phyloP scores from a whole-genome alignment of 139 green algal species.

The Chlorella sp. region DNA sequence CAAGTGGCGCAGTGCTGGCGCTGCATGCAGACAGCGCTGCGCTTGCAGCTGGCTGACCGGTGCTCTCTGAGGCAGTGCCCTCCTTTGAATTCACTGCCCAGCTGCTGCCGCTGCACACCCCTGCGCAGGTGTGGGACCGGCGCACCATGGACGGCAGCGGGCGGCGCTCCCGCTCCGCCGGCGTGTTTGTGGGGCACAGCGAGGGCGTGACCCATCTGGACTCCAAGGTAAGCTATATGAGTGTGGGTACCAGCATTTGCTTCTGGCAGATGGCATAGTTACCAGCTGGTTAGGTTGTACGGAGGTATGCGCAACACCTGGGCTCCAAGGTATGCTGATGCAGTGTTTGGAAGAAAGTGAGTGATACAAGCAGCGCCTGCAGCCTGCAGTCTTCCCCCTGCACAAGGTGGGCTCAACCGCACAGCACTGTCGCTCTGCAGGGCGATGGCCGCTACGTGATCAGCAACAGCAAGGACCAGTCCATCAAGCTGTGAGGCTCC shows the following conservation, averaged over 20 bases:
- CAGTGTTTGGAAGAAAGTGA: no score
- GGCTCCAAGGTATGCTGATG: no score
- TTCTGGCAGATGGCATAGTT: no score
- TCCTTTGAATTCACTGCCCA: not conserved
- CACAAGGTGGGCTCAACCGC: no score
- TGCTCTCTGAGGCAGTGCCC: no score
- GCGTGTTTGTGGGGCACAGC: constrained; percentile 90
- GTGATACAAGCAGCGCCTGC: no score
- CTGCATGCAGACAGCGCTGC: not conserved
- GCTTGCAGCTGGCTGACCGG: no score
- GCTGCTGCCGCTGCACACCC: not conserved
- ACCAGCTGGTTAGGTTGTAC: no score
- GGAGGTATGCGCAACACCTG: no score
- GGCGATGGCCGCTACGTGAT: constrained; percentile 83
- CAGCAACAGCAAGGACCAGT: constrained; percentile 97
- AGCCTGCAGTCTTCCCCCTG: no score
- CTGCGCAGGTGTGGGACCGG: constrained; percentile 78
- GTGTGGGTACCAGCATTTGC: constrained; percentile 1
- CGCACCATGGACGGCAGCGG: constrained; percentile 53
- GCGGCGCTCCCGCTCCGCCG: constrained; percentile 49
- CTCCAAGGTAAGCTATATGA: constrained; percentile 44
- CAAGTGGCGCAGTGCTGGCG: no score
- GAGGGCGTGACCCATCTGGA: constrained; percentile 94
- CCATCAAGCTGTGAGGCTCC: constrained; percentile 94
- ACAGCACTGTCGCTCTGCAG: constrained; percentile 6